Evolutionary conservation across 2,329 filamentous ascomycete species (phyloP).

Genomic region (Truncatella angustata): DNA sequence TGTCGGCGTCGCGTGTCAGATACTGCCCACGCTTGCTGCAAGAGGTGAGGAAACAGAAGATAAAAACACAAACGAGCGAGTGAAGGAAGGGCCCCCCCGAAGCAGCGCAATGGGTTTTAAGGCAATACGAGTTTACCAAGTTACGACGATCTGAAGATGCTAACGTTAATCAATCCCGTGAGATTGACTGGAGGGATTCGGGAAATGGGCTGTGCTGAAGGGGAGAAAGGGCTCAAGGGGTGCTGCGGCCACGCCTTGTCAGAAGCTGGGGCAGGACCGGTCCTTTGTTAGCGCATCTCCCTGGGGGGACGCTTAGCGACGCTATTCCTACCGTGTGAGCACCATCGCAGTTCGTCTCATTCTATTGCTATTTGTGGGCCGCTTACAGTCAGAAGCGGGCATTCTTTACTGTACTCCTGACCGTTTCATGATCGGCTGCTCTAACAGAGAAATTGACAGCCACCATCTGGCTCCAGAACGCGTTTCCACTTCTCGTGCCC

Average conservation of each 20-base stretch:
- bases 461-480: background rate
- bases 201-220: conserved; percentile 6
- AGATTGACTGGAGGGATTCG: no score
- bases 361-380: background rate
- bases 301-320: background rate
- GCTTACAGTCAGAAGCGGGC: no score
- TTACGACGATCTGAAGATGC: background rate
- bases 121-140: background rate
- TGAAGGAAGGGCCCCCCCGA: conserved; percentile 1
- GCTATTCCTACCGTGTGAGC: background rate
- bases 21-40: background rate
- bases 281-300: background rate
- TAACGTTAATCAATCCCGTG: background rate
- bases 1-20: no score
- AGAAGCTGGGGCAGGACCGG: background rate
- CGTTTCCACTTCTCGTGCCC: no score
- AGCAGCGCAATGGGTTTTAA: background rate
- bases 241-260: background rate
- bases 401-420: background rate
- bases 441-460: conserved; percentile 1
- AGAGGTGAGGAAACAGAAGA: background rate
- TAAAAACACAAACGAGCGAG: background rate
- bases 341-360: background rate
- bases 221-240: no score
- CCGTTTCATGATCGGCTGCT: background rate